phyloP scores from a whole-genome alignment of 345 rosid genomes.

The Angophora floribunda region DNA sequence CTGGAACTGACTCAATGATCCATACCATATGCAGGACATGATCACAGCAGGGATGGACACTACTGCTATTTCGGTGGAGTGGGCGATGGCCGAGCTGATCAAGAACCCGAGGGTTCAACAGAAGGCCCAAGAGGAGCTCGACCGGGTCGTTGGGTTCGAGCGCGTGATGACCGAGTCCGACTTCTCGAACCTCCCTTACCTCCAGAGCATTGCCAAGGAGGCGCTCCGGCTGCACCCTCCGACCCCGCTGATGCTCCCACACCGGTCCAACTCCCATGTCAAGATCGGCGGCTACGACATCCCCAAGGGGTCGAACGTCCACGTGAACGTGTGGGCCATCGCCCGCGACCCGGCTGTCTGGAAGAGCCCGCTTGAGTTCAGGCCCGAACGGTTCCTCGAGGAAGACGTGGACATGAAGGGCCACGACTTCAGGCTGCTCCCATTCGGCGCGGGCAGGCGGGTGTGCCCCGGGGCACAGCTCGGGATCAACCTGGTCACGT shows the following conservation, averaged over 20 bases:
- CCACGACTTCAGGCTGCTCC: slow-evolving; percentile 66
- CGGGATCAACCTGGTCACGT: slow-evolving; percentile 52
- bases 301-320: slow-evolving; percentile 76
- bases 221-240: slow-evolving; percentile 81
- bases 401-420: slow-evolving; percentile 92
- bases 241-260: slow-evolving; percentile 95
- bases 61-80: slow-evolving; percentile 65
- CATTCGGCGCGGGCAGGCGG: slow-evolving; percentile 67
- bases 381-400: slow-evolving; percentile 80
- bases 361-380: slow-evolving; percentile 65
- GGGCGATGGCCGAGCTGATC: slow-evolving; percentile 88
- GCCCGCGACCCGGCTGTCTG: slow-evolving; percentile 73
- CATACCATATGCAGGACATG: slow-evolving; percentile 56
- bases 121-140: slow-evolving; percentile 83
- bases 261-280: slow-evolving; percentile 56
- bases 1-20: not conserved
- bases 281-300: slow-evolving; percentile 79
- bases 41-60: slow-evolving; percentile 98
- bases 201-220: slow-evolving; percentile 70
- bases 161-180: slow-evolving; percentile 64
- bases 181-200: slow-evolving; percentile 62
- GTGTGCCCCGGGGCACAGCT: slow-evolving; percentile 72
- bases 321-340: slow-evolving; percentile 82
- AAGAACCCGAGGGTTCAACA: slow-evolving; percentile 75
- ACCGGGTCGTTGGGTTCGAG: slow-evolving; percentile 58